These are phyloP conservation scores for Ilex asprella DNA, from an alignment of 257 asterid genomes.

Conservation along the genomic window DNA sequence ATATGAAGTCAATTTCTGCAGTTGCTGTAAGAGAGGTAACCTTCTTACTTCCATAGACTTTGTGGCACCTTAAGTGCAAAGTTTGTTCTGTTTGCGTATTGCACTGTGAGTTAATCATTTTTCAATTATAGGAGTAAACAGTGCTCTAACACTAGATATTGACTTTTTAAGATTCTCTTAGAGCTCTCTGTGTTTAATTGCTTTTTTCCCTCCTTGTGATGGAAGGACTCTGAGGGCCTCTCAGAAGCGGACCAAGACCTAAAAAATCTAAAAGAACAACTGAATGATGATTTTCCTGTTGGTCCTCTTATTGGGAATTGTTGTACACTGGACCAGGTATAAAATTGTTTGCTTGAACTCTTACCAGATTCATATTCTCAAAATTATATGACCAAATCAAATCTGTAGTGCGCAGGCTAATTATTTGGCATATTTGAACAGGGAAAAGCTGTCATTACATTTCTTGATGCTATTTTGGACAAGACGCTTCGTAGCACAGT, in stretches of 20 bases:
- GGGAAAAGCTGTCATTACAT: constrained; percentile 87
- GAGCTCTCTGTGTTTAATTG: constrained; percentile 10
- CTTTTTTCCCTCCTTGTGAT: constrained; percentile 16
- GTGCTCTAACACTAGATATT: background rate
- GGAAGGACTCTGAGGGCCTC: constrained; percentile 77
- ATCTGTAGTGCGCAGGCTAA: background rate
- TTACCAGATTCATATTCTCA: background rate
- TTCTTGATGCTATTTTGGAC: constrained; percentile 86
- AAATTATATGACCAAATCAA: background rate
- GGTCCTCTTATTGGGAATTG: constrained; percentile 88
- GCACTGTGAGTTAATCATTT: background rate
- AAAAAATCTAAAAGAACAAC: constrained; percentile 67
- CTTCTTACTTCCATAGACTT: background rate
- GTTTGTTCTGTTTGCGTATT: background rate
- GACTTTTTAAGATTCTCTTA: background rate
- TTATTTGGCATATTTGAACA: constrained; percentile 8
- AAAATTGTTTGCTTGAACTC: constrained; percentile 5
- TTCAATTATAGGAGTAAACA: background rate
- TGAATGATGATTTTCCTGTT: constrained; percentile 80
- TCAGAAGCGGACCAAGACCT: constrained; percentile 75
- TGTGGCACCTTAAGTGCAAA: background rate
- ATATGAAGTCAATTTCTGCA: constrained; percentile 60
- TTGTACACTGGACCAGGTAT: constrained; percentile 92
- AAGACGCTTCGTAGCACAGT: constrained; percentile 86
- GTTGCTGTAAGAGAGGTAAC: constrained; percentile 58